Conservation (phyloP, 306 rosid genomes). For the Gleditsia sinensis region DNA sequence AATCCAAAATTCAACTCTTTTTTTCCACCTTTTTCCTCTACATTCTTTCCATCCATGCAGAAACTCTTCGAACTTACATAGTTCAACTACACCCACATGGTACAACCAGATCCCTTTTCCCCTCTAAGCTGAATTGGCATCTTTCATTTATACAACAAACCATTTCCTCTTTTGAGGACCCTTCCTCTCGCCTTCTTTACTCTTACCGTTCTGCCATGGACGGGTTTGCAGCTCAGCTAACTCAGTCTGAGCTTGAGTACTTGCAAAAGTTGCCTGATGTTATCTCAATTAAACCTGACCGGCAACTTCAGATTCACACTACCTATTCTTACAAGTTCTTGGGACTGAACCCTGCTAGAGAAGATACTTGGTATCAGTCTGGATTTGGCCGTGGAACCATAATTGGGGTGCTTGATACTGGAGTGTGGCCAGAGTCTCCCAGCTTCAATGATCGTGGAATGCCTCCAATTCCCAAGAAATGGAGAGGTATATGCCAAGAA, state of each 20-base stretch:
- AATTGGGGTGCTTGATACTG: constrained; percentile 88
- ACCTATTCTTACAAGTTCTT: constrained; percentile 88
- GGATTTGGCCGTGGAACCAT: constrained; percentile 72
- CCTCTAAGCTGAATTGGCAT: constrained; percentile 77
- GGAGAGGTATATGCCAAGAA: constrained; percentile 84
- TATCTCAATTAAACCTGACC: constrained; percentile 68
- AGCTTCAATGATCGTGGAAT: constrained; percentile 73
- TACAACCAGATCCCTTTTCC: constrained; percentile 48
- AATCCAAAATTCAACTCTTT: constrained; percentile 42
- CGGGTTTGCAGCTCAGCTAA: constrained; percentile 81
- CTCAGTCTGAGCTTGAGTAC: constrained; percentile 64
- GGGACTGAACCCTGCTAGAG: constrained; percentile 59
- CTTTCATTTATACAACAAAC: constrained; percentile 66
- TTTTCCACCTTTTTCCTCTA: constrained; percentile 43
- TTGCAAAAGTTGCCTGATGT: constrained; percentile 67
- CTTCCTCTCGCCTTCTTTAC: constrained; percentile 79
- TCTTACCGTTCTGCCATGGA: constrained; percentile 85
- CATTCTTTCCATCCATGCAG: constrained; percentile 49
- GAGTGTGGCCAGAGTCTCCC: constrained; percentile 95
- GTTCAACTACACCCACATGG: constrained; percentile 81
- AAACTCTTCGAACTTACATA: constrained; percentile 73
- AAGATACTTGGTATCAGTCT: constrained; percentile 67
- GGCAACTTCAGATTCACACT: constrained; percentile 57
- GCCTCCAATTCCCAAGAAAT: constrained; percentile 77
- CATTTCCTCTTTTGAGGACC: constrained; percentile 52